Evolutionary conservation across 129 eudicot species (phyloP).

Genomic region (Logfia minima): DNA sequence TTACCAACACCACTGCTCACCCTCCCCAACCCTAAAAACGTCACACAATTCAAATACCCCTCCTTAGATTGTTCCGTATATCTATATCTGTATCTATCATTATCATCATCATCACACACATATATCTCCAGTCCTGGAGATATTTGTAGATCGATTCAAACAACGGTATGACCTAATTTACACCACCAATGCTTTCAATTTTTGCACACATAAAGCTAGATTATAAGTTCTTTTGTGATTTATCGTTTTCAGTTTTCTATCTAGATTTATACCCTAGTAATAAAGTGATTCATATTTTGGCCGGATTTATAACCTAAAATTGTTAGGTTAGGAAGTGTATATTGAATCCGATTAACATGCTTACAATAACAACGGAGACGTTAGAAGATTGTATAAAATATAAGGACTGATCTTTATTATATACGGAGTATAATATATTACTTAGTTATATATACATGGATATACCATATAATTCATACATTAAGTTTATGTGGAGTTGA

Average conservation of each 20-base stretch:
- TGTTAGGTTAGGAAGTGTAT: neutral
- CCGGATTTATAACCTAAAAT: neutral
- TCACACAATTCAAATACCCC: neutral
- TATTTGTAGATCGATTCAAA: slow-evolving; percentile 19
- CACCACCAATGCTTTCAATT: neutral
- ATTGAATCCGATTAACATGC: neutral
- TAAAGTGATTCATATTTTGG: neutral
- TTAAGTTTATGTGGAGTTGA: neutral
- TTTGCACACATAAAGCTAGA: neutral
- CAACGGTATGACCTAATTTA: slow-evolving; percentile 17
- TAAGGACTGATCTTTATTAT: neutral
- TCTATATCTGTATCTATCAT: neutral
- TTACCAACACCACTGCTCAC: neutral
- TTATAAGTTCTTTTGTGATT: neutral
- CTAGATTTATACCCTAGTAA: neutral
- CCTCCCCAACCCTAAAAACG: slow-evolving; percentile 13
- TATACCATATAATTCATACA: neutral
- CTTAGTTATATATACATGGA: neutral
- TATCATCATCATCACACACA: neutral
- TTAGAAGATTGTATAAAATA: neutral
- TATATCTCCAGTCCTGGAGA: slow-evolving; percentile 3
- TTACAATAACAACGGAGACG: neutral
- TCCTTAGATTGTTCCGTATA: neutral
- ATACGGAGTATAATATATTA: too few species aligned
- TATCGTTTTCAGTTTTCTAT: neutral